A percentile compares a stretch with the other conserved stretches of the same genome.
Evolutionary conservation across 352 stramenopile species (phyloP).

Genomic region (Globisporangium paroecandrum): DNA sequence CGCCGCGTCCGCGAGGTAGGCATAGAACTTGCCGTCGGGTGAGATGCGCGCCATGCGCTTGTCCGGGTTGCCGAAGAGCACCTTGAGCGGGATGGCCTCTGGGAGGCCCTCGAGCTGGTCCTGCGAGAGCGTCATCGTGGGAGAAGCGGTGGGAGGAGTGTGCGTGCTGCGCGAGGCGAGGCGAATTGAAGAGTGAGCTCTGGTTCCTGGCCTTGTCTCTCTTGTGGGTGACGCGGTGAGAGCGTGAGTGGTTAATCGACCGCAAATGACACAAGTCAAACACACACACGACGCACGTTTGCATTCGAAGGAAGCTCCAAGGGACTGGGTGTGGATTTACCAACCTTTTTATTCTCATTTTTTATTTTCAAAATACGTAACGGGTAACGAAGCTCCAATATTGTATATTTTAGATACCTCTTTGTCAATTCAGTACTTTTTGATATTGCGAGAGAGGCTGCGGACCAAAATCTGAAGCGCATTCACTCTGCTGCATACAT

Average conservation of each 20-base stretch:
- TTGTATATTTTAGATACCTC: background rate
- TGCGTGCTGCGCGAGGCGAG: conserved; percentile 2
- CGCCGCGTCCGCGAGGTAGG: conserved; percentile 35
- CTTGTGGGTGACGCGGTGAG: background rate
- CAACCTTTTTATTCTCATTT: background rate
- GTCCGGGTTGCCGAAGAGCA: conserved; percentile 48
- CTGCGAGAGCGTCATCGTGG: conserved; percentile 13
- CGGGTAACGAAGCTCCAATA: background rate
- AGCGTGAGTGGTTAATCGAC: background rate
- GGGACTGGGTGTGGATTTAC: background rate
- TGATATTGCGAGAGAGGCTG: background rate
- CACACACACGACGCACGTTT: background rate
- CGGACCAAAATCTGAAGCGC: background rate
- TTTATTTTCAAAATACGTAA: background rate
- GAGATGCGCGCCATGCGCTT: conserved; percentile 40
- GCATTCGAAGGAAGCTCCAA: background rate
- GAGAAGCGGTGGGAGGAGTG: background rate
- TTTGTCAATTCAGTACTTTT: background rate
- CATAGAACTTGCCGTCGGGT: conserved; percentile 44
- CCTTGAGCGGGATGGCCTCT: conserved; percentile 36
- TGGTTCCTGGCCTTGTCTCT: background rate
- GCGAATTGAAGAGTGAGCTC: conserved; percentile 5
- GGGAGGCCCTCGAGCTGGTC: conserved; percentile 22
- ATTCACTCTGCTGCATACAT: background rate
- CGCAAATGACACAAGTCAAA: background rate